phyloP scores from a whole-genome alignment of 2,329 filamentous ascomycete genomes.

The Ascochyta rabiei region DNA sequence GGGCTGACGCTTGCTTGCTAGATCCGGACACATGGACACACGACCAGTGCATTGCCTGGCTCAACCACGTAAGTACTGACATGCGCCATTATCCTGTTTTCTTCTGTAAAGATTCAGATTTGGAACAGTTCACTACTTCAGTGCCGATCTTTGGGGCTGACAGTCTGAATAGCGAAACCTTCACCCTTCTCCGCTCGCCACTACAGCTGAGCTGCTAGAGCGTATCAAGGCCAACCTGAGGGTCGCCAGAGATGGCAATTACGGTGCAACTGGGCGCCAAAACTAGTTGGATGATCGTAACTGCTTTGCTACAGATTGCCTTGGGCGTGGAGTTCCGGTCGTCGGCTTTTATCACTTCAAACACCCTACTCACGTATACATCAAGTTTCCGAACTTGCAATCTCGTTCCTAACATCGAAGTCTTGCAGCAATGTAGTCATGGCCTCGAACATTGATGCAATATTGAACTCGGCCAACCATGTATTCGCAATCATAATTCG shows the following conservation, averaged over 20 bases:
- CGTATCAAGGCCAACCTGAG: constrained; percentile 72
- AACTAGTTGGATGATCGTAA: neutral
- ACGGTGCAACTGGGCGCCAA: constrained; percentile 6
- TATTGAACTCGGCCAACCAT: neutral
- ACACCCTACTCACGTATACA: constrained; percentile 3
- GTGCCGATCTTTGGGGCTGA: neutral
- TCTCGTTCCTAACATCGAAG: neutral
- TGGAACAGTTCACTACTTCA: too few relatives aligned
- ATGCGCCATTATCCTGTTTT: neutral
- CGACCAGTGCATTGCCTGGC: constrained; percentile 80
- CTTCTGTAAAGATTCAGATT: too few relatives aligned
- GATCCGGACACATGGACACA: constrained; percentile 75
- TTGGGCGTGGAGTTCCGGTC: neutral
- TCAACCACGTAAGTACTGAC: constrained; percentile 70
- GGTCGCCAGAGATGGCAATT: constrained; percentile 32
- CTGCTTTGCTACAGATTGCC: neutral
- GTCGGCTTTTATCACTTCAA: neutral
- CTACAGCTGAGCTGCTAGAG: constrained; percentile 69
- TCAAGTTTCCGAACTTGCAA: neutral
- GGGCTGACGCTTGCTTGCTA: constrained; percentile 32
- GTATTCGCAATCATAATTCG: neutral
- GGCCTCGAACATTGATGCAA: too few relatives aligned
- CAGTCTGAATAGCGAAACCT: constrained; percentile 62
- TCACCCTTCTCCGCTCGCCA: constrained; percentile 64
- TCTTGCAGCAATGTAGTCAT: too few relatives aligned